Evolutionary conservation across 805 yeast genomes (phyloP).

Genomic region (Myxozyma melibiosi): DNA sequence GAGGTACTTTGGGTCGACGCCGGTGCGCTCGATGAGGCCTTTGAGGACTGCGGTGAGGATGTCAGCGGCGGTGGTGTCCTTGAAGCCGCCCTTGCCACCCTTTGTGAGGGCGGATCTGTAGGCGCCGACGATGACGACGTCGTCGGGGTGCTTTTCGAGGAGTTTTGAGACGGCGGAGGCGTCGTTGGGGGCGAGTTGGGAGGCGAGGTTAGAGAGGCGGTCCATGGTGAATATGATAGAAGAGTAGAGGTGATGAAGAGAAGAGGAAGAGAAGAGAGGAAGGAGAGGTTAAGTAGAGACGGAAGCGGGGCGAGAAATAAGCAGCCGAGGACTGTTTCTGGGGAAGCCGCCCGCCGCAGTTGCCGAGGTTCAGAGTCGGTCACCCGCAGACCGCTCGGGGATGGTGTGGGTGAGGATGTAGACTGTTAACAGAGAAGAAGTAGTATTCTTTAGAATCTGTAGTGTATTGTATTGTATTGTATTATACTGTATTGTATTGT

Average conservation of each 20-base stretch:
- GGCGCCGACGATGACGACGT: conserved; percentile 88
- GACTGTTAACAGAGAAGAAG: too few relatives aligned
- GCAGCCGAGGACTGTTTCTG: conserved; percentile 13
- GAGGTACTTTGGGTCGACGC: conserved; percentile 58
- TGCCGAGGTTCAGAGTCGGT: too few relatives aligned
- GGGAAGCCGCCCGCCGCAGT: conserved; percentile 9
- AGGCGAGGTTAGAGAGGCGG: conserved; percentile 25
- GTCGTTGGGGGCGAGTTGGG: conserved; percentile 30
- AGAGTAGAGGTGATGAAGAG: not conserved
- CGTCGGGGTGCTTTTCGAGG: conserved; percentile 69
- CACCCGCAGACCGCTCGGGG: too few relatives aligned
- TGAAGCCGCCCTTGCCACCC: conserved; percentile 85
- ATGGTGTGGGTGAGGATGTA: too few relatives aligned
- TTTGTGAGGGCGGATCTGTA: conserved; percentile 87
- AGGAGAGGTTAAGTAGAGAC: conserved; percentile 1
- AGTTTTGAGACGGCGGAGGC: conserved; percentile 42
- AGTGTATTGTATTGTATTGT: too few relatives aligned
- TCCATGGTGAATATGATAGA: conserved; percentile 6
- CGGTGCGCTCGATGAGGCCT: conserved; percentile 58
- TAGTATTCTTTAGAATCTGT: too few relatives aligned
- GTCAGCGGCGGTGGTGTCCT: conserved; percentile 81
- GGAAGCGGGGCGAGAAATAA: not conserved
- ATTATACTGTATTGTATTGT: too few relatives aligned
- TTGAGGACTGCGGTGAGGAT: conserved; percentile 65
- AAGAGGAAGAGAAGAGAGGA: not conserved